Conservation (phyloP, 2,329 filamentous ascomycete species). For the Exophiala aquamarina region DNA sequence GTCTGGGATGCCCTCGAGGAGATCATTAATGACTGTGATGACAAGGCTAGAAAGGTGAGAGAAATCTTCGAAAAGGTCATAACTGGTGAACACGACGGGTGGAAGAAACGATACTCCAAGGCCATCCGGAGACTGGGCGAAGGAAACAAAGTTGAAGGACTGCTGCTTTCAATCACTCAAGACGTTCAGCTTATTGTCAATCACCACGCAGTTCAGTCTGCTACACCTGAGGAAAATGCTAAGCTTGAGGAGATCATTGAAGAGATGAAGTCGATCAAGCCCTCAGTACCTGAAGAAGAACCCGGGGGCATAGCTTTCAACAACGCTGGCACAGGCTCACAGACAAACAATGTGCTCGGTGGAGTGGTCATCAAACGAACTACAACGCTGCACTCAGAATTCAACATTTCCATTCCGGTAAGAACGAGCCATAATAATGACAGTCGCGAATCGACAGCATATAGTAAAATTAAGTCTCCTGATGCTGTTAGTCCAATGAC, state of each 20-base stretch:
- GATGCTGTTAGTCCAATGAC: no score
- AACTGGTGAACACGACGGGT: slow-evolving; percentile 10
- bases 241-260: slow-evolving; percentile 12
- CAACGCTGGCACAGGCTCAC: background rate
- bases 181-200: slow-evolving; percentile 14
- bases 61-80: slow-evolving; percentile 13
- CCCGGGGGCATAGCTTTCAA: background rate
- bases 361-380: background rate
- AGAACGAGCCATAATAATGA: no score
- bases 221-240: slow-evolving; percentile 3
- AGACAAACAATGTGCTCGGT: background rate
- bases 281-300: slow-evolving; percentile 6
- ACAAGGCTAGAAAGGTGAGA: slow-evolving; percentile 7
- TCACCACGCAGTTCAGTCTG: slow-evolving; percentile 12
- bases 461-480: no score
- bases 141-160: slow-evolving; percentile 18
- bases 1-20: slow-evolving; percentile 3
- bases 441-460: no score
- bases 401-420: no score
- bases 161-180: slow-evolving; percentile 13
- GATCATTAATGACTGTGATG: slow-evolving; percentile 6
- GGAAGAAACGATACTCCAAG: slow-evolving; percentile 14
- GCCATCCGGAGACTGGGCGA: slow-evolving; percentile 10
- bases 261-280: slow-evolving; percentile 7
- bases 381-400: no score